These are phyloP conservation scores for Microbotryomycetes sp. DNA, from an alignment of 1,284 basidiomycete genomes.

Conservation along the genomic window DNA sequence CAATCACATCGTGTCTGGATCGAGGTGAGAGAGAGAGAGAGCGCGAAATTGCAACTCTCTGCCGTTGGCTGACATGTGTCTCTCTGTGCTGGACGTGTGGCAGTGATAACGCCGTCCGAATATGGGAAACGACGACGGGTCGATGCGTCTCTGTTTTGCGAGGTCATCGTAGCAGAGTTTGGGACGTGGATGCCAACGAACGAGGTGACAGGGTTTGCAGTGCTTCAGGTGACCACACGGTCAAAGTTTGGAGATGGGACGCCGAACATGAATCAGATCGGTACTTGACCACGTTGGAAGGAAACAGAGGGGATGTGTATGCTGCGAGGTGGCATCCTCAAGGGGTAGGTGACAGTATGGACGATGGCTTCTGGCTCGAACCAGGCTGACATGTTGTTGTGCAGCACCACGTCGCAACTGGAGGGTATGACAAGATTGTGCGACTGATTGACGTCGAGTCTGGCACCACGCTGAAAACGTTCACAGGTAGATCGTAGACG, in stretches of 20 bases:
- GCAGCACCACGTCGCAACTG: constrained; percentile 44
- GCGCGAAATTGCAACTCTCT: no score
- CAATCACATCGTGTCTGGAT: constrained; percentile 44
- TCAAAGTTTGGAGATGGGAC: constrained; percentile 45
- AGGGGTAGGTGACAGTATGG: constrained; percentile 26
- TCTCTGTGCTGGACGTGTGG: constrained; percentile 20
- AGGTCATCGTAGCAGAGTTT: constrained; percentile 46
- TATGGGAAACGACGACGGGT: constrained; percentile 22
- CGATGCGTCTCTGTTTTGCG: constrained; percentile 29
- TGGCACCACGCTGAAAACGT: constrained; percentile 46
- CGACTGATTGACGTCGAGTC: constrained; percentile 47
- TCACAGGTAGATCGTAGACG: constrained; percentile 38
- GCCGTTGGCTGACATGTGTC: constrained; percentile 33
- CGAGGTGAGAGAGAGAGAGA: no score
- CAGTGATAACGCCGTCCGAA: constrained; percentile 42
- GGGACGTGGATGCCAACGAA: constrained; percentile 44
- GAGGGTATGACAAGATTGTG: constrained; percentile 49
- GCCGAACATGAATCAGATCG: constrained; percentile 29
- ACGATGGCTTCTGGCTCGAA: no score
- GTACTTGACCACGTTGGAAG: constrained; percentile 36
- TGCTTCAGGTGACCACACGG: constrained; percentile 46
- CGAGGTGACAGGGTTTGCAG: constrained; percentile 40
- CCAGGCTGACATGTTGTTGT: no score
- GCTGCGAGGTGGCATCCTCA: constrained; percentile 46
- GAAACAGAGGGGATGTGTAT: constrained; percentile 47